Evolutionary conservation across 352 stramenopile genomes (phyloP), one percentile per base, ranked within the genome.

Genomic region (Pythium dissimile): DNA sequence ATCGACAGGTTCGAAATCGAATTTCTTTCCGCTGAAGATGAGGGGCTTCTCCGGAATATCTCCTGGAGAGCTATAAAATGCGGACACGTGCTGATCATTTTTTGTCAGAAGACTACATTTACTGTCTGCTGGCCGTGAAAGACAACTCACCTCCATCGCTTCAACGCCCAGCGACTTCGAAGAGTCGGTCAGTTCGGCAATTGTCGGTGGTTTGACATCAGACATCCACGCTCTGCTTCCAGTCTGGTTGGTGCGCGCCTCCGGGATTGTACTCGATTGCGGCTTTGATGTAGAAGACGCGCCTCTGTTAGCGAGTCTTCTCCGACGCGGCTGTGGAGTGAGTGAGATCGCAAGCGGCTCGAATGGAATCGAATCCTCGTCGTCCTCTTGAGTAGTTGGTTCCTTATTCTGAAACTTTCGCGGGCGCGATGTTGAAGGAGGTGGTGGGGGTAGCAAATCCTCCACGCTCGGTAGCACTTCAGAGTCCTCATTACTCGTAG

Each of bases 1-100:
- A 54, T 69, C 72, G 0, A 66, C 64, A 2, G 70, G 61, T 6
- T 52, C 51, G 64, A 94, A 89, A 20, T 76, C 58, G 38, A 89
- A 88, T 31, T 85, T 87, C 34, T 80, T 72, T 6, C 85, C 83
- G 37, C 77, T 84, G 66, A 91, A 95, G 6, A 92, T 53, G 45
- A 93, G 71, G 2, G 80, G 51, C 60, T 90, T 89, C 0, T 80
- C 71, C 12, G 85, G 83, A 16, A 91, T 85, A 58, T 95, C 81
- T 5, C 58, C 48, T 13, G 49, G 35, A 12, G 68, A 62, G 27
- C 78, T 86, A 41, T 87, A 95, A 52, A 73, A 81, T 1, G 77
- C 81, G 24, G 58, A 32, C 58, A 65, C 57, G 48, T 88, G 73
- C 85, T 92, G 11, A 28, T 4, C 2, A 2, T 10, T 5, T 23